Evolutionary conservation across 805 yeast genomes (phyloP).

Genomic region (Lipomyces lipofer): DNA sequence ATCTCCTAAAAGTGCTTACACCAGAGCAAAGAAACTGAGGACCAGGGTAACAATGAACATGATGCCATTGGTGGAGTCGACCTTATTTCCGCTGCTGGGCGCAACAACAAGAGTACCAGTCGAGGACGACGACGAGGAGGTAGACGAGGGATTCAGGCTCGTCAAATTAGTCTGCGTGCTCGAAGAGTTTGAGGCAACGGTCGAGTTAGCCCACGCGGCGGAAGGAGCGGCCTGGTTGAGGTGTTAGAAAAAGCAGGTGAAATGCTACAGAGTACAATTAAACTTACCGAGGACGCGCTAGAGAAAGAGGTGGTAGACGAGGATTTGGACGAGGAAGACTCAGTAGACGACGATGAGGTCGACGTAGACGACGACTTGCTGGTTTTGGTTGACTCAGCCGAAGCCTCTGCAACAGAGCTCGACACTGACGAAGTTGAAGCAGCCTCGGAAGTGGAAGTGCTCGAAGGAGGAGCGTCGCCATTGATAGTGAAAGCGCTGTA

Average conservation of each 20-base stretch:
- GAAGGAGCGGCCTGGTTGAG: neutral
- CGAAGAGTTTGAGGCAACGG: neutral
- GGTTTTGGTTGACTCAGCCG: no score
- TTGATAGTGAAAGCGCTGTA: constrained; percentile 18
- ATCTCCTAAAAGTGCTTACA: neutral
- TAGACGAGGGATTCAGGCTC: no score
- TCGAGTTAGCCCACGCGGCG: neutral
- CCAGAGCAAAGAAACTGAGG: neutral
- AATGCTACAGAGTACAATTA: neutral
- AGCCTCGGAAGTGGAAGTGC: neutral
- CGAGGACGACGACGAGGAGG: neutral
- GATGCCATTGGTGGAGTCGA: neutral
- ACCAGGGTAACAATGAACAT: neutral
- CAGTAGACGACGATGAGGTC: neutral
- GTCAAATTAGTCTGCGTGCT: neutral
- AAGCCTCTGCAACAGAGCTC: no score
- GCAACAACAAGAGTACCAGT: neutral
- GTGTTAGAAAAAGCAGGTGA: neutral
- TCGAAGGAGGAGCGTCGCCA: constrained; percentile 5
- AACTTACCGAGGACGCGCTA: neutral
- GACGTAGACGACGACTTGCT: constrained; percentile 1
- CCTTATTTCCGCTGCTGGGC: neutral
- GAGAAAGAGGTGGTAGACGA: neutral
- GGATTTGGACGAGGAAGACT: constrained; percentile 2
- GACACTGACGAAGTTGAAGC: neutral